Percentiles rank a stretch among this genome's conserved stretches.
These are phyloP conservation scores for Suhomyces emberorum DNA, from an alignment of 805 yeast species.

Conservation along the genomic window DNA sequence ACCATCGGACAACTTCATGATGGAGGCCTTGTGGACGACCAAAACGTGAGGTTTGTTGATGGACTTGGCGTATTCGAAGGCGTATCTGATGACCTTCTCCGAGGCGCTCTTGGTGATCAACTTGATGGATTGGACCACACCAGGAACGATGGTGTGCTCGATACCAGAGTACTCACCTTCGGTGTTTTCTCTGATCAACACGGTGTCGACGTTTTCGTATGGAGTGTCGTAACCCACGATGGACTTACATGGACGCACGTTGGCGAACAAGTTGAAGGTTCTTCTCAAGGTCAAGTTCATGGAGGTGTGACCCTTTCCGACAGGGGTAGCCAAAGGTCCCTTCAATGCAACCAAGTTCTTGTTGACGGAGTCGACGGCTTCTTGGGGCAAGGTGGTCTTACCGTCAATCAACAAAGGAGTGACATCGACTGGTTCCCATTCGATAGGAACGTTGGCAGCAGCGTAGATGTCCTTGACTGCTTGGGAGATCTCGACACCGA, in stretches of 20 bases:
- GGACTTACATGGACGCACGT: conserved; percentile 95
- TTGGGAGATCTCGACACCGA: conserved; percentile 91
- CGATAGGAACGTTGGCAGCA: conserved; percentile 94
- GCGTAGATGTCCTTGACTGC: conserved; percentile 90
- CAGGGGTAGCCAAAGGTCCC: conserved; percentile 98
- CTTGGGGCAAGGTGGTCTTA: conserved; percentile 87
- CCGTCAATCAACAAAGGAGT: conserved; percentile 91
- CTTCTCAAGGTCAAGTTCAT: conserved; percentile 96
- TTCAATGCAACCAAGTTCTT: conserved; percentile 91
- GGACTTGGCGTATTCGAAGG: conserved; percentile 91
- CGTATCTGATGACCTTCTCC: conserved; percentile 94
- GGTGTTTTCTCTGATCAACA: conserved; percentile 96
- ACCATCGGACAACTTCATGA: conserved; percentile 98
- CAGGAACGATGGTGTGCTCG: conserved; percentile 96
- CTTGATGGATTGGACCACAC: conserved; percentile 97
- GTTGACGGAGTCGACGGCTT: conserved; percentile 90
- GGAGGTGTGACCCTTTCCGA: conserved; percentile 97
- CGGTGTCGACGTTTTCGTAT: conserved; percentile 85
- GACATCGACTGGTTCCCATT: conserved; percentile 96
- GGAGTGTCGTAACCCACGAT: conserved; percentile 93
- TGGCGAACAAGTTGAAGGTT: conserved; percentile 93
- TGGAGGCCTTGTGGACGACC: conserved; percentile 97
- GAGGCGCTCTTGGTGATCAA: conserved; percentile 95
- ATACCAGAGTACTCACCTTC: conserved; percentile 99
- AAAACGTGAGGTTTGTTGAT: conserved; percentile 83